These are phyloP conservation scores for Globisporangium echinulatum DNA, from an alignment of 352 stramenopile species.

Conservation along the genomic window DNA sequence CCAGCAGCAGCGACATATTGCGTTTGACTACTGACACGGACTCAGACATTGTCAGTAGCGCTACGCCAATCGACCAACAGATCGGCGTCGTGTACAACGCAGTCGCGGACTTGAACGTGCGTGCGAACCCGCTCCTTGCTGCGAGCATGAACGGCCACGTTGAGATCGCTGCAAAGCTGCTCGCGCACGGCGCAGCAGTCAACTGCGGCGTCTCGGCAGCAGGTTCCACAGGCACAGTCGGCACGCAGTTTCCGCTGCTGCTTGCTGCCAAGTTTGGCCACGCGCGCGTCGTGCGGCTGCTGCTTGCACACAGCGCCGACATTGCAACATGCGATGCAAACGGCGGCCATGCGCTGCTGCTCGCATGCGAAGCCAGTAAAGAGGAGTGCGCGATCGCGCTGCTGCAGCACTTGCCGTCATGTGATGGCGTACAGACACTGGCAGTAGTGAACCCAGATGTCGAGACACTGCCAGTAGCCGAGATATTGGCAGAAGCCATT, in stretches of 20 bases:
- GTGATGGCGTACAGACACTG: too few species aligned
- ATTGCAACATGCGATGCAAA: slow-evolving; percentile 30
- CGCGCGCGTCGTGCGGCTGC: slow-evolving; percentile 60
- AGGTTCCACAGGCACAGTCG: slow-evolving; percentile 3
- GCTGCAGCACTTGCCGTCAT: slow-evolving; percentile 13
- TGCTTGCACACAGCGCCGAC: slow-evolving; percentile 54
- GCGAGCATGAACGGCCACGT: slow-evolving; percentile 72
- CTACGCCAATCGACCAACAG: slow-evolving; percentile 30
- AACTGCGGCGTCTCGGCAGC: slow-evolving; percentile 15
- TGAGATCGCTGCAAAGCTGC: slow-evolving; percentile 38
- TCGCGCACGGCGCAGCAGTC: slow-evolving; percentile 25
- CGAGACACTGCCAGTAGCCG: neutral
- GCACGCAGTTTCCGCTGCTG: slow-evolving; percentile 65
- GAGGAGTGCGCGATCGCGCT: slow-evolving; percentile 48
- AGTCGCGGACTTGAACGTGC: slow-evolving; percentile 46
- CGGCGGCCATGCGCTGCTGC: slow-evolving; percentile 44
- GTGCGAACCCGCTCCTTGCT: slow-evolving; percentile 47
- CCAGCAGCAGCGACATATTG: neutral
- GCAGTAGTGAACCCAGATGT: too few species aligned
- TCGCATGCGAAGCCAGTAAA: slow-evolving; percentile 42
- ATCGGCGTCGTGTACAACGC: slow-evolving; percentile 76
- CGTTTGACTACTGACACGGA: too few species aligned
- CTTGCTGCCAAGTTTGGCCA: slow-evolving; percentile 91
- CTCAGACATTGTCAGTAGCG: neutral
- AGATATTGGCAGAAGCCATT: too few species aligned